These are phyloP conservation scores for Mycosphaerelloides madeirae DNA, from an alignment of 2,329 filamentous ascomycete genomes.

Conservation along the genomic window DNA sequence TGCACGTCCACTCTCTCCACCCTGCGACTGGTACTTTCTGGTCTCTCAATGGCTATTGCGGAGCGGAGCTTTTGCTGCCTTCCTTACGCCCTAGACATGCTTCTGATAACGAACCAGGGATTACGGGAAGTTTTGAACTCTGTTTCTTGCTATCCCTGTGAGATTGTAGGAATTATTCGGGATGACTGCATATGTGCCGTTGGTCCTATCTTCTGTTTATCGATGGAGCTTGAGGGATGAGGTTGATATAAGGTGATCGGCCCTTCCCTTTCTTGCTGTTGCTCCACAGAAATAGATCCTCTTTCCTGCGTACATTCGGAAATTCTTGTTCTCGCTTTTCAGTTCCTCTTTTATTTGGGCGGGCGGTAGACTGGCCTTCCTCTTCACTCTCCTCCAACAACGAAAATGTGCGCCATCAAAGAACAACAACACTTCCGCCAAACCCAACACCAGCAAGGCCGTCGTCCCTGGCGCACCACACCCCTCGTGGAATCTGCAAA, in stretches of 20 bases:
- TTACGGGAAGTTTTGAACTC: background rate
- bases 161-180: too few relatives aligned
- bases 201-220: slow-evolving; percentile 1
- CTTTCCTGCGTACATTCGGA: too few relatives aligned
- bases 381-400: background rate
- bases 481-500: slow-evolving; percentile 63
- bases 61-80: background rate
- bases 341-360: background rate
- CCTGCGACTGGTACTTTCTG: background rate
- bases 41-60: background rate
- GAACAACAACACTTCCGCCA: background rate
- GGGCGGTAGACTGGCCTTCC: background rate
- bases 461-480: slow-evolving; percentile 62
- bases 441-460: background rate
- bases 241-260: too few relatives aligned
- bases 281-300: too few relatives aligned
- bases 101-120: background rate
- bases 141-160: background rate
- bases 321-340: background rate
- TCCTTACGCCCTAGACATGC: too few relatives aligned
- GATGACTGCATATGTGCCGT: background rate
- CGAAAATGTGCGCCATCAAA: slow-evolving; percentile 3
- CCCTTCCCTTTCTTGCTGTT: too few relatives aligned
- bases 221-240: too few relatives aligned
- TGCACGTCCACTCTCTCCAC: background rate